These are phyloP conservation scores for Ilyonectria destructans DNA, from an alignment of 2,329 filamentous ascomycete species.

Conservation along the genomic window DNA sequence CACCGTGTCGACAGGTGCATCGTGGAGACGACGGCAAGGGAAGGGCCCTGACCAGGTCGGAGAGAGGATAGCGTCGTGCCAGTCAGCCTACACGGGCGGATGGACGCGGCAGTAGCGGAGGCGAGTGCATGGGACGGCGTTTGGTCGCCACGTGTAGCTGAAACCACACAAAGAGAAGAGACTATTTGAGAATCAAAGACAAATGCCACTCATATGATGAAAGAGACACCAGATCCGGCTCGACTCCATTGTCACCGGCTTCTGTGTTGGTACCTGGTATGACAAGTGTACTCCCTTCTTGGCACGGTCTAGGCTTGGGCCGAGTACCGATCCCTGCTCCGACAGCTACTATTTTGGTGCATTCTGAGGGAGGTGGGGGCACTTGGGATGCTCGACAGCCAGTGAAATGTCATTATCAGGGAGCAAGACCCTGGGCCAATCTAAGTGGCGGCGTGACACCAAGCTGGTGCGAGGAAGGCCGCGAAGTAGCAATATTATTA, in stretches of 20 bases:
- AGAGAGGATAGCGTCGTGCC: constrained; percentile 37
- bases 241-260: constrained; percentile 5
- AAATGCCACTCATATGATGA: constrained; percentile 42
- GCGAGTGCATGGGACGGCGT: constrained; percentile 43
- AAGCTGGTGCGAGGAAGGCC: background rate
- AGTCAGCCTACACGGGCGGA: constrained; percentile 37
- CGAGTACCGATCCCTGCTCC: background rate
- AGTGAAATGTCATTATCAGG: constrained; percentile 4
- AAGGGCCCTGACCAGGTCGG: constrained; percentile 32
- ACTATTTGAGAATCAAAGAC: constrained; percentile 49
- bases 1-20: constrained; percentile 29
- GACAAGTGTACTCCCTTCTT: background rate
- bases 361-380: background rate
- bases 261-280: background rate
- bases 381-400: constrained; percentile 7
- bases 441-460: background rate
- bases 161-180: constrained; percentile 45
- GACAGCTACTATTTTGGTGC: background rate
- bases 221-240: constrained; percentile 16
- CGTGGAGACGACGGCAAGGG: constrained; percentile 27
- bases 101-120: constrained; percentile 42
- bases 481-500: background rate
- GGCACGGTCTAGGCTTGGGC: background rate
- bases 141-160: constrained; percentile 49
- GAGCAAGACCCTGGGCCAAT: background rate